phyloP scores from a whole-genome alignment of 768 basidiomycete genomes.

The Hydnomerulius pinastri region DNA sequence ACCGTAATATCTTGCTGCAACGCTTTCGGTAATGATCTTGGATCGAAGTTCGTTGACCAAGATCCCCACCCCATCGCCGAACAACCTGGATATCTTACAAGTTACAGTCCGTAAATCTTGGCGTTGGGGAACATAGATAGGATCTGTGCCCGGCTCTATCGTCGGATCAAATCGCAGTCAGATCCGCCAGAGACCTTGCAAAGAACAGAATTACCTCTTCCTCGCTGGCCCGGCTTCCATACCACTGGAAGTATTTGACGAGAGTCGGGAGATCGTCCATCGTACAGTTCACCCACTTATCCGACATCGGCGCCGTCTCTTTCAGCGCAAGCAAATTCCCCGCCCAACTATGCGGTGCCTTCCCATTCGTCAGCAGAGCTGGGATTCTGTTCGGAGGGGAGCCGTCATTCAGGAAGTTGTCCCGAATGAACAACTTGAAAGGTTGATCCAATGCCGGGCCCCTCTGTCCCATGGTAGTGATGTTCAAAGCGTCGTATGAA shows the following conservation, averaged over 20 bases:
- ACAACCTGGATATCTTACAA: too few relatives aligned
- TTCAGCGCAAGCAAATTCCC: slow-evolving; percentile 5
- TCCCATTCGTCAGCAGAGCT: background rate
- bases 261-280: slow-evolving; percentile 2
- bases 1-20: too few relatives aligned
- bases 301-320: background rate
- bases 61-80: too few relatives aligned
- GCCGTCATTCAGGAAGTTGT: slow-evolving; percentile 16
- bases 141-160: too few relatives aligned
- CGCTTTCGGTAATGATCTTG: too few relatives aligned
- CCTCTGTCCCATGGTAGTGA: background rate
- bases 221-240: background rate
- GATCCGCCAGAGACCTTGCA: too few relatives aligned
- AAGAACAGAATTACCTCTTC: background rate
- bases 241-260: slow-evolving; percentile 4
- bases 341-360: slow-evolving; percentile 3
- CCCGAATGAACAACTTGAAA: slow-evolving; percentile 9
- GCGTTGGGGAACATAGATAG: too few relatives aligned
- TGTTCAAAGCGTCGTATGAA: background rate
- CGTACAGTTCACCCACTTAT: background rate
- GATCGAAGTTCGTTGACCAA: too few relatives aligned
- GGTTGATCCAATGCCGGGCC: slow-evolving; percentile 1
- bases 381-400: slow-evolving; percentile 11
- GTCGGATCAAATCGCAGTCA: too few relatives aligned
- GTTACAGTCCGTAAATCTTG: too few relatives aligned